Percentiles rank a stretch among this genome's conserved stretches.
Conservation (phyloP, 75 land plant genomes). For the Adiantum capillusveneris region DNA sequence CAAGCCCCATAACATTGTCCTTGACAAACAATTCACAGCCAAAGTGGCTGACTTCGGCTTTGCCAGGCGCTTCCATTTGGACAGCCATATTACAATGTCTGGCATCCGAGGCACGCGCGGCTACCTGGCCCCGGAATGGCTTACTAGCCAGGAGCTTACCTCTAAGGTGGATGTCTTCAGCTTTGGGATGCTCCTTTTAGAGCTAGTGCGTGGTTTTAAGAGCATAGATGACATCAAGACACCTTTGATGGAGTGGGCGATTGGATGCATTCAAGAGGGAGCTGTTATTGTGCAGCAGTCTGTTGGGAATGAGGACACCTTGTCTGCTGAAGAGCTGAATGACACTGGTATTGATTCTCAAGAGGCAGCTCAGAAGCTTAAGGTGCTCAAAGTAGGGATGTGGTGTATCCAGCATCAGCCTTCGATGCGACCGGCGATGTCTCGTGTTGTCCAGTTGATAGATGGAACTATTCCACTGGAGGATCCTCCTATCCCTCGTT, state of each 20-base stretch:
- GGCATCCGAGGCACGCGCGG: slow-evolving; percentile 9
- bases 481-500: not conserved
- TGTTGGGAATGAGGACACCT: not conserved
- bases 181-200: slow-evolving; percentile 25
- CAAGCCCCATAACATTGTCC: slow-evolving; percentile 29
- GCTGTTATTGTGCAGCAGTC: not conserved
- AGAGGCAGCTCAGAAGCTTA: slow-evolving; percentile 1
- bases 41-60: slow-evolving; percentile 24
- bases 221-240: no score
- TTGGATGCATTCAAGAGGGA: not conserved
- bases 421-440: slow-evolving; percentile 13
- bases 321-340: not conserved
- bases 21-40: slow-evolving; percentile 18
- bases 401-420: slow-evolving; percentile 21
- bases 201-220: slow-evolving; percentile 13
- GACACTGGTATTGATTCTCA: not conserved
- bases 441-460: slow-evolving; percentile 17
- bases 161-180: slow-evolving; percentile 29
- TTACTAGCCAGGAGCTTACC: no score
- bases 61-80: no score
- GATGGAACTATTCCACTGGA: slow-evolving; percentile 13
- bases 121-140: no score
- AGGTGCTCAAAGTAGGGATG: slow-evolving; percentile 10
- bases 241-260: slow-evolving; percentile 3
- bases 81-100: slow-evolving; percentile 8